These are phyloP conservation scores for Penicillium coffeae DNA, from an alignment of 495 filamentous ascomycete genomes.

Conservation along the genomic window DNA sequence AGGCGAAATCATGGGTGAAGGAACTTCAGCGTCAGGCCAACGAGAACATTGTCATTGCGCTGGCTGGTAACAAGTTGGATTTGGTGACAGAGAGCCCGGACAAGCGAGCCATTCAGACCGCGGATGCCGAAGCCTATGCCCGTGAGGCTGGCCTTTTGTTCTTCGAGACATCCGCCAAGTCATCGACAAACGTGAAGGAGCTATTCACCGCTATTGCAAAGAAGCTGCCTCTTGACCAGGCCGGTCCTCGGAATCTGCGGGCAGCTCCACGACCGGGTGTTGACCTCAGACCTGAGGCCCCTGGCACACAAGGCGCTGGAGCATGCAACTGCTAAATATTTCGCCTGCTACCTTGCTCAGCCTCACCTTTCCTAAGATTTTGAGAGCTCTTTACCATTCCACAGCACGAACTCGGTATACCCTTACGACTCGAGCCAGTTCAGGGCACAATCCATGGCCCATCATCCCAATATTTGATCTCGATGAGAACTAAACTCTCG, in stretches of 20 bases:
- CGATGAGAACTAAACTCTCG: constrained; percentile 11
- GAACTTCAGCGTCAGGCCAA: constrained; percentile 97
- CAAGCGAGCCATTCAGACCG: constrained; percentile 83
- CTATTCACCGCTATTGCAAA: constrained; percentile 97
- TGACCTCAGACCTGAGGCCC: constrained; percentile 71
- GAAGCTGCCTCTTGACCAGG: constrained; percentile 94
- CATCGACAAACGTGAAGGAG: constrained; percentile 89
- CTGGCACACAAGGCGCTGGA: constrained; percentile 68
- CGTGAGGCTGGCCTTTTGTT: constrained; percentile 89
- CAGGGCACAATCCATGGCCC: constrained; percentile 1
- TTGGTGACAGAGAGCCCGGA: constrained; percentile 84
- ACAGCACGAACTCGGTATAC: constrained; percentile 1
- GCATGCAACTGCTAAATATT: constrained; percentile 68
- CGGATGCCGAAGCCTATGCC: constrained; percentile 92
- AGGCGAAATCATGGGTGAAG: constrained; percentile 99
- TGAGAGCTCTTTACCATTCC: not conserved
- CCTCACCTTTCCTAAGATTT: not conserved
- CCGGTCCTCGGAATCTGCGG: constrained; percentile 76
- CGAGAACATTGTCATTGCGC: constrained; percentile 98
- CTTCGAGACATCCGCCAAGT: constrained; percentile 97
- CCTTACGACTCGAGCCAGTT: constrained; percentile 2
- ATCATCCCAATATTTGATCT: not conserved
- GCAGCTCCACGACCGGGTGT: constrained; percentile 74
- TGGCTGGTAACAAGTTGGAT: constrained; percentile 97
- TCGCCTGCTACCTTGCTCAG: not conserved